Evolutionary conservation across 2,329 filamentous ascomycete species (phyloP), one percentile per base, ranked within the genome.

Genomic region (Aspergillus tanneri): DNA sequence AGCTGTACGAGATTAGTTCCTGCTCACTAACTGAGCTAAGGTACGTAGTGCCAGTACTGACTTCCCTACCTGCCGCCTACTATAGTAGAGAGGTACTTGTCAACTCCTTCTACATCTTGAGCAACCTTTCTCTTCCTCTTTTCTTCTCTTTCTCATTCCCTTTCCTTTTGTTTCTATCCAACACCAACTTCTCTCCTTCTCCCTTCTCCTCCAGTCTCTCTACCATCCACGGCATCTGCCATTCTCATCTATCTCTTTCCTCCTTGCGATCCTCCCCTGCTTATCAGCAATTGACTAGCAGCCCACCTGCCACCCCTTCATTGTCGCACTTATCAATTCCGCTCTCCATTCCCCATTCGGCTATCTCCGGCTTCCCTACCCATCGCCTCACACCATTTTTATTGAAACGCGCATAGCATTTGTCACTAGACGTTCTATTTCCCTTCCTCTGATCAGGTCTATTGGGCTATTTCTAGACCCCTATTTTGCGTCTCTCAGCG

Each of bases 361-460:
- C 55, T 65, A 63, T 60, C 64, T 60, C 49, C 54, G 59, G 60
- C 53, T 43, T 48, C 30, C 35, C 44, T 42, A 35, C 34, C 61
- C 62, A 18, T 24, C 34, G n/a, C 22, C 23, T 21, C 11, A 25
- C 18, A 19, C 36, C 30, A 21, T 18, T 10, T 12, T 23, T 8
- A 23, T 39, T 18, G 22, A 2, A n/a, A 25, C 36, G 21, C 23
- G 18, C 42, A 37, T 37, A 23, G n/a, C 30, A 24, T 3, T 37
- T 32, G 24, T 34, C 32, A 8, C 30, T 10, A 18, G 14, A 5
- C n/a, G 9, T 38, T 12, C 38, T 25, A 5, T 6, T 22, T 25
- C 11, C 14, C 11, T 18, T 19, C 30, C 30, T 18, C 19, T 34
- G 30, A 34, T 34, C 30, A 10, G 30, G 19, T 19, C 30, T 34